These are phyloP conservation scores for Candida schatavii DNA, from an alignment of 805 yeast genomes.

Conservation along the genomic window DNA sequence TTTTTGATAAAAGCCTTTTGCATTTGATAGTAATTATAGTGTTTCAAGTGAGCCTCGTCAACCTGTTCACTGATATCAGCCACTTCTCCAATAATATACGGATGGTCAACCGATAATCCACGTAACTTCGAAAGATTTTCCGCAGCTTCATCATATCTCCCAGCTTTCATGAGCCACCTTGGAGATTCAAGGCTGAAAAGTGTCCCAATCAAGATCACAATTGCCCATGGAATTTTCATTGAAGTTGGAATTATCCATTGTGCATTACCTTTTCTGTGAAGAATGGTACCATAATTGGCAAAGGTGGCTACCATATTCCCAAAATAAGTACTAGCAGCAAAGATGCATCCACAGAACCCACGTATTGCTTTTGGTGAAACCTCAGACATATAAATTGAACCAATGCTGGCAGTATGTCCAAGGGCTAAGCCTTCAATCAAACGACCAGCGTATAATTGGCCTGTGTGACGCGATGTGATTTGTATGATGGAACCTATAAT, in stretches of 20 bases:
- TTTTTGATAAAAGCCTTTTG: too few relatives aligned
- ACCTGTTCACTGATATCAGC: slow-evolving; percentile 48
- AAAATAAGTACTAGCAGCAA: slow-evolving; percentile 55
- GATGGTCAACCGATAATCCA: slow-evolving; percentile 42
- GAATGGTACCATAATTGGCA: slow-evolving; percentile 29
- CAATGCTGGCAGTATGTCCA: slow-evolving; percentile 53
- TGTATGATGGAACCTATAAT: slow-evolving; percentile 45
- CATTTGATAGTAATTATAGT: too few relatives aligned
- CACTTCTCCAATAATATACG: slow-evolving; percentile 47
- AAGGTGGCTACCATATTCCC: slow-evolving; percentile 49
- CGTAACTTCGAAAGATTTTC: slow-evolving; percentile 39
- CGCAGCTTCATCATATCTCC: slow-evolving; percentile 35
- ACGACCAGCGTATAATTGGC: slow-evolving; percentile 53
- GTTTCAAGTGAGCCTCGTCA: slow-evolving; percentile 15
- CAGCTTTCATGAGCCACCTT: slow-evolving; percentile 46
- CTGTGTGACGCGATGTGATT: slow-evolving; percentile 40
- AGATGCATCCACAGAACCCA: slow-evolving; percentile 48
- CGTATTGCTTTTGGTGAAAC: slow-evolving; percentile 50
- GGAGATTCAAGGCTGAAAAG: slow-evolving; percentile 44
- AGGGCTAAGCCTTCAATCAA: slow-evolving; percentile 49
- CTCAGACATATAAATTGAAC: slow-evolving; percentile 52
- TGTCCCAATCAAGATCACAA: slow-evolving; percentile 38
- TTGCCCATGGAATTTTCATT: slow-evolving; percentile 47
- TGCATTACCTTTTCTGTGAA: slow-evolving; percentile 17
- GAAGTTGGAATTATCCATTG: slow-evolving; percentile 53